Evolutionary conservation across 176 grass and related monocot species (phyloP).

Genomic region (Hordeum vulgare): DNA sequence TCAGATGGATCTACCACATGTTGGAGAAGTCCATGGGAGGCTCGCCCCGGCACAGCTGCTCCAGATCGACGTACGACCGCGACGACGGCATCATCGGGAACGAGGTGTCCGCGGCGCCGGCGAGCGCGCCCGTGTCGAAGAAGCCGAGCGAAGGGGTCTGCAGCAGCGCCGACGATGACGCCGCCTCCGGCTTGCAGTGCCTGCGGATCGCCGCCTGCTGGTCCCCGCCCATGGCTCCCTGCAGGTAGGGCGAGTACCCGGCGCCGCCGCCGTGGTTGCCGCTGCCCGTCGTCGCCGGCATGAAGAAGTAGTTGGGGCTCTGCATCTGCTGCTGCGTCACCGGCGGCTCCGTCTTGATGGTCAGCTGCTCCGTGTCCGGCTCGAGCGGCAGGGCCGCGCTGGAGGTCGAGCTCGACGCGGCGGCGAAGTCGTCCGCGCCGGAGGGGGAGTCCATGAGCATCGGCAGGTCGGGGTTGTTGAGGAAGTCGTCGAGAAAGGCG

Average conservation of each 20-base stretch:
- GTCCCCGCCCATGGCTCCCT: not conserved
- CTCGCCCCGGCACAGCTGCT: constrained; percentile 14
- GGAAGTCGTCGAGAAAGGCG: constrained; percentile 9
- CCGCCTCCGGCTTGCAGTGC: constrained; percentile 21
- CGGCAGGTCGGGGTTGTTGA: constrained; percentile 31
- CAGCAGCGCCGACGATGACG: not conserved
- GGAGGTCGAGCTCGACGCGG: not conserved
- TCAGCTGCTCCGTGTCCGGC: not conserved
- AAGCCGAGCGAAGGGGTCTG: not conserved
- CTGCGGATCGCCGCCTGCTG: constrained; percentile 38
- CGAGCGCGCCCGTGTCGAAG: not conserved
- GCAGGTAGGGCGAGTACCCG: not conserved
- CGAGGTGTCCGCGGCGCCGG: not conserved
- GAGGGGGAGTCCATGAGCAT: constrained; percentile 32
- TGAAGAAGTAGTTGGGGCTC: constrained; percentile 3
- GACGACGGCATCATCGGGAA: not conserved
- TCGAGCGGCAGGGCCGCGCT: not conserved
- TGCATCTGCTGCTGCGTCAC: not conserved
- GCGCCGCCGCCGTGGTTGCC: not conserved
- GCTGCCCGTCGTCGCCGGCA: not conserved
- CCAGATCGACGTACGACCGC: constrained; percentile 19
- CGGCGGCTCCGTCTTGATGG: constrained; percentile 27
- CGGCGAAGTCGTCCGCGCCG: not conserved
- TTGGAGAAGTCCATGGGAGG: constrained; percentile 22
- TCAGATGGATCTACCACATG: constrained; percentile 40